phyloP scores from a whole-genome alignment of 768 basidiomycete species.

The Cantharellus cinnabarinus region DNA sequence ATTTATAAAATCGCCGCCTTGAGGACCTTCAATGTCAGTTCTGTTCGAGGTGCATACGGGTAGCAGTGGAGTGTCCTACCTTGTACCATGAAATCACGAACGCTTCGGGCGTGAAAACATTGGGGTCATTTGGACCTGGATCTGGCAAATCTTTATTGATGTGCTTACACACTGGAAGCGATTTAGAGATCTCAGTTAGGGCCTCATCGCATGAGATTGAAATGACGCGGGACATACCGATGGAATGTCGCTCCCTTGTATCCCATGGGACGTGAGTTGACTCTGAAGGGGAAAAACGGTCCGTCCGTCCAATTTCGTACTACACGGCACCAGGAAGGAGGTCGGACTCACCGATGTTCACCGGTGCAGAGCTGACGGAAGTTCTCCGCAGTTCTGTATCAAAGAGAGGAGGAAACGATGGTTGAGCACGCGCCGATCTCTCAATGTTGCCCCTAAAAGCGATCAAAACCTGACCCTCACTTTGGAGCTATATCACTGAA shows the following conservation, averaged over 20 bases:
- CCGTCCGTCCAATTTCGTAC: background rate
- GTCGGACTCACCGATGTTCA: slow-evolving; percentile 51
- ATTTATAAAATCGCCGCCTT: slow-evolving; percentile 87
- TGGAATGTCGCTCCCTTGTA: slow-evolving; percentile 87
- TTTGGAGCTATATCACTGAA: slow-evolving; percentile 93
- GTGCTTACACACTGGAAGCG: slow-evolving; percentile 42
- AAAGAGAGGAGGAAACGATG: too few species aligned
- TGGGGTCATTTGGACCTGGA: background rate
- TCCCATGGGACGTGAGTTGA: slow-evolving; percentile 72
- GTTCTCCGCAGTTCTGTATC: slow-evolving; percentile 79
- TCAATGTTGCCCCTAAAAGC: background rate
- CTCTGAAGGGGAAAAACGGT: slow-evolving; percentile 20
- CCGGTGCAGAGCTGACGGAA: slow-evolving; percentile 95
- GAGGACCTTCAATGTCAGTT: background rate
- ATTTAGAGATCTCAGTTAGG: background rate
- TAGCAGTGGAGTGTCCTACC: slow-evolving; percentile 22
- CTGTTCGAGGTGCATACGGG: background rate
- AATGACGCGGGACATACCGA: slow-evolving; percentile 30
- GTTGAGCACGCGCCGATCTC: background rate
- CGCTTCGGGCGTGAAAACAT: slow-evolving; percentile 6
- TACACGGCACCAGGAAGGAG: background rate
- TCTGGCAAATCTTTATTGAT: background rate
- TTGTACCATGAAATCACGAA: slow-evolving; percentile 75
- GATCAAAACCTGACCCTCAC: slow-evolving; percentile 24
- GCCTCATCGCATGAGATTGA: background rate